These are phyloP conservation scores for Boletus patriciae DNA, from an alignment of 768 basidiomycete genomes.

Conservation along the genomic window DNA sequence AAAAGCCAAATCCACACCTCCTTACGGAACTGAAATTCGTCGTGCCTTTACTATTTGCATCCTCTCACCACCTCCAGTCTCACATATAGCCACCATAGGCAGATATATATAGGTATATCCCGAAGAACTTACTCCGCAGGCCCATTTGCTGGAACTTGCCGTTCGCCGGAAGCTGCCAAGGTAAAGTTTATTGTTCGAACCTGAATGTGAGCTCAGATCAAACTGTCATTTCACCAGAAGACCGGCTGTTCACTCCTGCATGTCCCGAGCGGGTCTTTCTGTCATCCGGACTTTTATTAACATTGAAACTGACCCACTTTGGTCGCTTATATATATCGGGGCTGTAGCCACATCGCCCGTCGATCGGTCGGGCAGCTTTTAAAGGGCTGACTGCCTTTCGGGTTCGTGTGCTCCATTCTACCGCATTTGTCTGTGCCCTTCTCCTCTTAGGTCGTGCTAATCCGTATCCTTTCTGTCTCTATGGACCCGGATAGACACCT, in stretches of 20 bases:
- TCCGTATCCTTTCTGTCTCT: not conserved
- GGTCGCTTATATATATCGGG: slow-evolving; percentile 30
- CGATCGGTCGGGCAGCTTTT: slow-evolving; percentile 24
- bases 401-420: slow-evolving; percentile 27
- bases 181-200: slow-evolving; percentile 32
- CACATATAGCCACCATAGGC: not conserved
- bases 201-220: slow-evolving; percentile 26
- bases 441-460: slow-evolving; percentile 19
- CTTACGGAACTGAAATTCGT: slow-evolving; percentile 33
- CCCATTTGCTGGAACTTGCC: slow-evolving; percentile 30
- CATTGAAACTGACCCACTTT: slow-evolving; percentile 29
- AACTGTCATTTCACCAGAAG: slow-evolving; percentile 22
- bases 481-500: slow-evolving; percentile 43
- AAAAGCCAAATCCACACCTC: slow-evolving; percentile 35
- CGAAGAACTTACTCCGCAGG: slow-evolving; percentile 26
- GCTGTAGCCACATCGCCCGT: slow-evolving; percentile 29
- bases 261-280: slow-evolving; percentile 29
- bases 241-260: slow-evolving; percentile 24
- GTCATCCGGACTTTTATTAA: slow-evolving; percentile 32
- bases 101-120: slow-evolving; percentile 12
- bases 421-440: slow-evolving; percentile 17
- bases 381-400: slow-evolving; percentile 20
- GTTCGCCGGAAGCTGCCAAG: slow-evolving; percentile 26
- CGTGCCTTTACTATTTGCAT: slow-evolving; percentile 22
- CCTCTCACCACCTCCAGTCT: slow-evolving; percentile 7